Conservation (phyloP, 83 land plant species). For the Larix sibirica region DNA sequence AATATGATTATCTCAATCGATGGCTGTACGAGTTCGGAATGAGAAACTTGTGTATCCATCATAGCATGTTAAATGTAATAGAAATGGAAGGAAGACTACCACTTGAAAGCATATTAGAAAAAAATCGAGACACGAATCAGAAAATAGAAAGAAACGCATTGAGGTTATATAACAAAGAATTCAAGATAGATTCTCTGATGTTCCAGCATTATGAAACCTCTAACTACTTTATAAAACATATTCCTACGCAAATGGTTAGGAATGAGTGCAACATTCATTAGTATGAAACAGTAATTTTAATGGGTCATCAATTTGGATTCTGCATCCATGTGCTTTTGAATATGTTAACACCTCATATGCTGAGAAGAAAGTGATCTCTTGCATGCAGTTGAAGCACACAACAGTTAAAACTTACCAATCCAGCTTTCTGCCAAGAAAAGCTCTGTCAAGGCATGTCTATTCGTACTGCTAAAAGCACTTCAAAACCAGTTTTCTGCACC, state of each 20-base stretch:
- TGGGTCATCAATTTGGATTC: background rate
- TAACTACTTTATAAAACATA: background rate
- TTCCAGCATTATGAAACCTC: no score
- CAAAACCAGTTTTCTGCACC: background rate
- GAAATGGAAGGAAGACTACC: background rate
- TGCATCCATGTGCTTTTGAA: no score
- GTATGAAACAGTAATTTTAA: background rate
- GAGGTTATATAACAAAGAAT: background rate
- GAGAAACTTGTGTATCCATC: background rate
- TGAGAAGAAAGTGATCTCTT: background rate
- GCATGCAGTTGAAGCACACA: background rate
- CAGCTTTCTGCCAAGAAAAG: background rate
- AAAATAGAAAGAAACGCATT: background rate
- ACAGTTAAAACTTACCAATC: background rate
- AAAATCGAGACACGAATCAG: background rate
- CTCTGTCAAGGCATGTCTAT: background rate
- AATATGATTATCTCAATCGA: background rate
- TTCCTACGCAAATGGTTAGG: background rate
- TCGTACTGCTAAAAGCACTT: background rate
- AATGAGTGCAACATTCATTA: no score
- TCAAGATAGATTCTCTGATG: background rate
- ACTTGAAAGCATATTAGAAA: background rate
- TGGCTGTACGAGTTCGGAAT: background rate
- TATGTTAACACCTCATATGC: background rate
- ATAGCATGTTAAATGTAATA: background rate